Base-by-base conservation (phyloP, 164 flowering plant genomes). In the Pachysandra terminalis region DNA sequence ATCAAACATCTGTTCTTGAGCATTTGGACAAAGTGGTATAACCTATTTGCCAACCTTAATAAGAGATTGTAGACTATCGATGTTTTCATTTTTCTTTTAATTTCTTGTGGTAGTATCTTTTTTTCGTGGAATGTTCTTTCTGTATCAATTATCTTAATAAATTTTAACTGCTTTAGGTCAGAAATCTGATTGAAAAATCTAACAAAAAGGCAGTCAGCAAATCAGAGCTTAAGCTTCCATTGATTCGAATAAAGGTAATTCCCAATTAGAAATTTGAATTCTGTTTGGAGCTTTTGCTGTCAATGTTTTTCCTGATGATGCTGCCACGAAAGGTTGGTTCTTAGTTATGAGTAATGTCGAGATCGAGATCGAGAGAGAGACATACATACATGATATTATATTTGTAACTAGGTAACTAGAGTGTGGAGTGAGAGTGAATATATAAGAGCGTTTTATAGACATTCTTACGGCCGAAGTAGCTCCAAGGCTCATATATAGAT, bases 11-110 rank as follows among this genome's bases (percentile, higher is more conserved):
- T 37, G 83, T 95, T 80, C 94, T 95, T 71, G 93, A 89, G 70
- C 93, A 92, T 81, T 73, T 95, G 81, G 99, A 95, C 79, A 84
- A 81, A 85, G 90, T 89, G 85, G 98, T 88, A 78, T 69, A 68
- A 35, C 12, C 19, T 61, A 14, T 16, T 23, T n/a, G 56, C 35
- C 24, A 5, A 48, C 23, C 32, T 63, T 10, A 19, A n/a, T 14
- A 14, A 22, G 21, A 21, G 41, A 57, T 63, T 9, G 14, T 59
- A 19, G 0, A 56, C 63, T 72, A 24, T 23, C 17, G 35, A 63
- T 25, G 27, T 35, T 55, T 48, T 59, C 35, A 21, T 62, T 55
- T 57, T 60, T 40, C 32, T 73, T 28, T 53, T 64, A 27, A 58
- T 55, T 64, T 24, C 21, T 62, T 58, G 45, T 60, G 32, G 22